Evolutionary conservation across 305 asterid genomes (phyloP).

Genomic region (Solanum hybrid): DNA sequence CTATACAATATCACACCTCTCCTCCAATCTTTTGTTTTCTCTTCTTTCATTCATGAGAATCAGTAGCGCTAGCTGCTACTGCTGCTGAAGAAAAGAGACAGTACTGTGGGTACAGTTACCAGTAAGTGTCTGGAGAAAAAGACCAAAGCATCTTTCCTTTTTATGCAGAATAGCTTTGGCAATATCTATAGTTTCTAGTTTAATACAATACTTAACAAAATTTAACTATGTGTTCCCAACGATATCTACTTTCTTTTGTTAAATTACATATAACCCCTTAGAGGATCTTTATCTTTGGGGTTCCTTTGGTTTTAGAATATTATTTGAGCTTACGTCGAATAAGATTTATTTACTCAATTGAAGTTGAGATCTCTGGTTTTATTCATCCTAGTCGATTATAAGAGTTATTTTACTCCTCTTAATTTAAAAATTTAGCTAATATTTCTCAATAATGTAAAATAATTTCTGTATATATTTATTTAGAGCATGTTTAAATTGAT

Average conservation of each 20-base stretch:
- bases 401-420: background rate
- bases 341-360: no score
- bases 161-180: conserved; percentile 15
- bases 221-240: background rate
- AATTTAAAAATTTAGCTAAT: background rate
- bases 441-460: background rate
- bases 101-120: conserved; percentile 2
- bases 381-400: no score
- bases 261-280: background rate
- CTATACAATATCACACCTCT: background rate
- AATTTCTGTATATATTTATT: no score
- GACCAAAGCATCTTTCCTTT: conserved; percentile 21
- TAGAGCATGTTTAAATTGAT: no score
- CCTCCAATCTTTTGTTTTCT: background rate
- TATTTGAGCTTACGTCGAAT: background rate
- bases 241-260: background rate
- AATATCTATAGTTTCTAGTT: background rate
- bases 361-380: background rate
- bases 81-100: background rate
- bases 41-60: conserved; percentile 19
- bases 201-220: background rate
- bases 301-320: background rate
- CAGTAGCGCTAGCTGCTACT: conserved; percentile 14
- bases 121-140: background rate
- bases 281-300: background rate